Evolutionary conservation across 352 stramenopile genomes (phyloP).

Genomic region (Phytopythium boreale): DNA sequence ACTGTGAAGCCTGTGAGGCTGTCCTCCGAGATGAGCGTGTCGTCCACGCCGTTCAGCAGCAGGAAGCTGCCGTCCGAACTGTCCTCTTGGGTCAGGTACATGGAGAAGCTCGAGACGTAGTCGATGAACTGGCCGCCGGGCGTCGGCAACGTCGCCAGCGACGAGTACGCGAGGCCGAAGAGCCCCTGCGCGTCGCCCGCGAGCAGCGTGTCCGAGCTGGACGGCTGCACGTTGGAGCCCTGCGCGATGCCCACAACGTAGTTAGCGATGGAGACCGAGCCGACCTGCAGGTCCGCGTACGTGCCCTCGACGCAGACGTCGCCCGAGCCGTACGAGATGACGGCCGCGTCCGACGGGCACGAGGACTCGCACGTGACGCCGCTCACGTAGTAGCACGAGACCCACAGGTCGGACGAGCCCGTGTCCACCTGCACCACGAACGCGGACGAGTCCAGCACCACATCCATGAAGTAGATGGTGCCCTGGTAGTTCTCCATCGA

Average conservation of each 20-base stretch:
- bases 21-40: constrained; percentile 42
- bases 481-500: constrained; percentile 50
- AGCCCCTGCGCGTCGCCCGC: constrained; percentile 51
- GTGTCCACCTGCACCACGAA: constrained; percentile 71
- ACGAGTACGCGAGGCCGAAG: constrained; percentile 57
- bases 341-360: constrained; percentile 35
- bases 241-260: constrained; percentile 62
- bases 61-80: constrained; percentile 54
- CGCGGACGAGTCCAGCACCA: constrained; percentile 34
- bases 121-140: constrained; percentile 49
- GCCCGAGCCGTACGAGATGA: constrained; percentile 66
- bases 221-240: constrained; percentile 42
- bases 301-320: constrained; percentile 55
- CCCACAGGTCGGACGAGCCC: constrained; percentile 75
- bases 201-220: constrained; percentile 31
- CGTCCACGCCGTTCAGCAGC: constrained; percentile 65
- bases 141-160: constrained; percentile 47
- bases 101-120: constrained; percentile 64
- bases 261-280: constrained; percentile 32
- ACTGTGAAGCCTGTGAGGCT: constrained; percentile 43
- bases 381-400: constrained; percentile 60
- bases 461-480: constrained; percentile 62
- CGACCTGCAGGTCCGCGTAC: constrained; percentile 39
- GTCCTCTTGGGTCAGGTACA: constrained; percentile 51
- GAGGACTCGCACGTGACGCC: constrained; percentile 30